Base-by-base conservation (phyloP, 225 moss, liverwort and hornwort genomes). In the Polytrichum formosum region DNA sequence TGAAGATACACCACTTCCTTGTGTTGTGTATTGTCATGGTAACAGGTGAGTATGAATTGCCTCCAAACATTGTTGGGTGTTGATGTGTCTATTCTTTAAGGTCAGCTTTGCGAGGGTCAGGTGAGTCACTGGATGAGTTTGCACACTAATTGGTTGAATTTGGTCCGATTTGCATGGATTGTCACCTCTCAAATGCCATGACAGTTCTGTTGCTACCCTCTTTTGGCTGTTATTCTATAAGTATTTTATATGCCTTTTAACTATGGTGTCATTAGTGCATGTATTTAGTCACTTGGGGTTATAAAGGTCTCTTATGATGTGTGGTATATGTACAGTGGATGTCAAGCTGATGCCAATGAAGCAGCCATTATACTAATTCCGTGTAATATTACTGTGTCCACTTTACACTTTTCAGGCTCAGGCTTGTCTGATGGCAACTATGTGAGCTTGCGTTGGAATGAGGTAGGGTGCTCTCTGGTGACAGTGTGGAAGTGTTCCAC, bases 271-370 rank as follows among this genome's bases (percentile, higher is more conserved):
- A 0, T 46, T 46, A 46, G 46, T 46, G 46, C 46, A 46, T 46
- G 46, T 16, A 46, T 46, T 46, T 13, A 46, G 16, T 46, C 10
- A 46, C 46, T 16, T 16, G 16, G 46, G 46, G 9, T 46, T 16
- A 46, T 4, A 46, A 13, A 16, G 16, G 46, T 46, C 46, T 46
- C 46, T 46, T 46, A 46, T 16, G 46, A 46, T 46, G 46, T 46
- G 46, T 46, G 13, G 46, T 46, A 46, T 70, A 35, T 64, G 67
- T 76, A 82, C 81, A 98, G 98, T 86, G 98, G 98, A 55, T 94
- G 98, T 84, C 92, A 94, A 72, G 98, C 98, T 61, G 94, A 98
- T 88, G 94, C 94, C 56, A 98, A 98, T 79, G 98, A 98, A 85
- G 98, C 98, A 74, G 94, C 98, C 30, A 91, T 94, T 70, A 92